Evolutionary conservation across 2,329 filamentous ascomycete species (phyloP).

Genomic region (Blastomyces percursus): DNA sequence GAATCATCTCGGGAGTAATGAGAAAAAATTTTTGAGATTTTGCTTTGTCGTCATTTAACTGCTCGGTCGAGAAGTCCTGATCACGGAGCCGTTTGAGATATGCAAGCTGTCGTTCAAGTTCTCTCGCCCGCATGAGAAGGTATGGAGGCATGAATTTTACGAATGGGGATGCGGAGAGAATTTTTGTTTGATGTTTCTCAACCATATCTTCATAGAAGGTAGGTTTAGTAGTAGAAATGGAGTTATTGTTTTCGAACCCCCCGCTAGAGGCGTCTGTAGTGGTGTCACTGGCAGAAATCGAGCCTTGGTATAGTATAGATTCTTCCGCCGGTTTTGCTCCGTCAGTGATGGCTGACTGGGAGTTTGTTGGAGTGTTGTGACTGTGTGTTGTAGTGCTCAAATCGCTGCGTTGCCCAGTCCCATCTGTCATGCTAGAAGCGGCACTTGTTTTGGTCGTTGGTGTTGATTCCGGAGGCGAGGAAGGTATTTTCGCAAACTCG

Average conservation of each 20-base stretch:
- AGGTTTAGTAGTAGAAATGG: slow-evolving; percentile 60
- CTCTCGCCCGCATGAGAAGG: slow-evolving; percentile 78
- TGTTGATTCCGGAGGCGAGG: slow-evolving; percentile 10
- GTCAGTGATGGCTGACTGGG: slow-evolving; percentile 4
- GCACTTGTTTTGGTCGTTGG: slow-evolving; percentile 8
- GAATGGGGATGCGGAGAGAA: slow-evolving; percentile 89
- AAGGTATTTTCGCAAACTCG: slow-evolving; percentile 74
- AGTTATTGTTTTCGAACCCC: slow-evolving; percentile 50
- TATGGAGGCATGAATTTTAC: slow-evolving; percentile 93
- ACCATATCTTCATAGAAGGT: slow-evolving; percentile 95
- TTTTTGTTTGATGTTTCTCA: slow-evolving; percentile 81
- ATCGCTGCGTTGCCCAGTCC: neutral
- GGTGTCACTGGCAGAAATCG: slow-evolving; percentile 11
- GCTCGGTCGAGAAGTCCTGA: slow-evolving; percentile 40
- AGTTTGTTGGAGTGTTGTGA: slow-evolving; percentile 7
- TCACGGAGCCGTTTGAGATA: slow-evolving; percentile 76
- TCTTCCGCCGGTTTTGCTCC: slow-evolving; percentile 13
- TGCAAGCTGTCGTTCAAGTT: slow-evolving; percentile 73
- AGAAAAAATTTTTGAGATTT: slow-evolving; percentile 70
- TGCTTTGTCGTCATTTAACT: slow-evolving; percentile 48
- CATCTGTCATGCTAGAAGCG: neutral
- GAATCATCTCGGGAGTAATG: slow-evolving; percentile 92
- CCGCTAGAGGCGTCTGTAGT: slow-evolving; percentile 14
- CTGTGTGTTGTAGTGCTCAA: neutral
- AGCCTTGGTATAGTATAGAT: slow-evolving; percentile 14